Evolutionary conservation across 2,329 filamentous ascomycete species (phyloP), one percentile per base, ranked within the genome.

Genomic region (Aspergillus sp.): DNA sequence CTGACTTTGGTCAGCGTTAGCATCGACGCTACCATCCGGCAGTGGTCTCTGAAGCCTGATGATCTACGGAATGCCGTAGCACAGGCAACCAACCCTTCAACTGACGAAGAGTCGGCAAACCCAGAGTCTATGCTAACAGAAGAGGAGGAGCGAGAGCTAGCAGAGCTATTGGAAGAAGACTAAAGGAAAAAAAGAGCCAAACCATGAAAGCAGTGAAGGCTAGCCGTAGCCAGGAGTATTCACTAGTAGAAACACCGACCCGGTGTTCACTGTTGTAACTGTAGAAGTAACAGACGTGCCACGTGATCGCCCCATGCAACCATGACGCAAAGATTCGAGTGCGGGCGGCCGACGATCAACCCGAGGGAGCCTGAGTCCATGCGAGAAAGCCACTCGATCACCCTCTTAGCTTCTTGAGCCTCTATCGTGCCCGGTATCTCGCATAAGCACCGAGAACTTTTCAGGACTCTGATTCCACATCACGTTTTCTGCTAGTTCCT

Each of bases 141-240:
- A 12, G 93, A 98, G 66, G 95, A 99, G 73, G 93, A 98, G 74
- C 88, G 90, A 4, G 95, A 98, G 74, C 80, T 99, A 63, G 93
- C 91, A 14, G 95, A 93, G 63, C 77, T 99, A 71, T 90, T 99
- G 90, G 91, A 88, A 56, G 88, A 91, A 61, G 82, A 84, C 55
- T 70, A 55, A 55, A 15, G 9, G 39, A 27, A 19, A 37, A 46
- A 46, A n/a, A 40, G 25, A n/a, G 39, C 21, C 11, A 14, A 53
- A 33, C 43, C 17, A 50, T 33, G 41, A 58, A 52, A 19, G 11
- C 21, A 39, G n/a, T 12, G 39, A 43, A 35, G 43, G 15, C 12
- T 37, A 17, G 49, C 15, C 14, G 39, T 52, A 52, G 27, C 27
- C 27, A 31, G 49, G 12, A 46, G 46, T 49, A 49, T n/a, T 44